Conservation (phyloP, 192 early-diverging fungal genomes). For the Chytriomyces confervae region DNA sequence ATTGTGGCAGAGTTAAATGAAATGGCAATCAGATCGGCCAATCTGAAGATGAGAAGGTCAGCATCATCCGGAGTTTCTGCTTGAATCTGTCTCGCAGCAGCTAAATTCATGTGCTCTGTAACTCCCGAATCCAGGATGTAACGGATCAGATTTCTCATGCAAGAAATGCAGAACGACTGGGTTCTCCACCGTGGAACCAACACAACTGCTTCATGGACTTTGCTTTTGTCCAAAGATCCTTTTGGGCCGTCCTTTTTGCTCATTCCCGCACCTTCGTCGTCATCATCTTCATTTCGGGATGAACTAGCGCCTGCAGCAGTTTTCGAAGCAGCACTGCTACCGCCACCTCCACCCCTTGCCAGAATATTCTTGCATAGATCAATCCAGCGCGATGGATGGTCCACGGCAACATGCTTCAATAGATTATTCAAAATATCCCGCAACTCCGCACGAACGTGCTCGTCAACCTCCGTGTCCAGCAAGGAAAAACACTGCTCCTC, state of each 20-base stretch:
- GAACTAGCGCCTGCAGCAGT: conserved; percentile 20
- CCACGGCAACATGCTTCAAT: conserved; percentile 53
- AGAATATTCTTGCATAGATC: conserved; percentile 80
- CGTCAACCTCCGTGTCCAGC: conserved; percentile 75
- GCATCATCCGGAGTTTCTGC: conserved; percentile 40
- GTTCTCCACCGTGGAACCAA: conserved; percentile 75
- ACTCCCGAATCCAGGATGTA: conserved; percentile 60
- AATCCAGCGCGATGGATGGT: conserved; percentile 81
- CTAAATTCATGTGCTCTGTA: conserved; percentile 75
- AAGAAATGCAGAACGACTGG: conserved; percentile 78
- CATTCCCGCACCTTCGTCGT: conserved; percentile 46
- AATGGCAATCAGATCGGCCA: conserved; percentile 88
- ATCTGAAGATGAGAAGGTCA: conserved; percentile 75
- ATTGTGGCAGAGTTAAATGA: conserved; percentile 88
- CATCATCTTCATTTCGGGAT: conserved; percentile 43
- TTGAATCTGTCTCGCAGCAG: conserved; percentile 59
- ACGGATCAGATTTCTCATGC: conserved; percentile 71
- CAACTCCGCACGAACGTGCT: conserved; percentile 63
- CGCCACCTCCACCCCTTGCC: conserved; percentile 59
- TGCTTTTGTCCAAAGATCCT: conserved; percentile 20
- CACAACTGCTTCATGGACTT: conserved; percentile 39
- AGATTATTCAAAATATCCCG: conserved; percentile 52
- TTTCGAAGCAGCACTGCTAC: conserved; percentile 26
- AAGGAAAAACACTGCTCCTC: conserved; percentile 84
- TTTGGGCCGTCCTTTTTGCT: conserved; percentile 35